Evolutionary conservation across 2,329 filamentous ascomycete species (phyloP).

Genomic region (Pestalotiopsis sp.): DNA sequence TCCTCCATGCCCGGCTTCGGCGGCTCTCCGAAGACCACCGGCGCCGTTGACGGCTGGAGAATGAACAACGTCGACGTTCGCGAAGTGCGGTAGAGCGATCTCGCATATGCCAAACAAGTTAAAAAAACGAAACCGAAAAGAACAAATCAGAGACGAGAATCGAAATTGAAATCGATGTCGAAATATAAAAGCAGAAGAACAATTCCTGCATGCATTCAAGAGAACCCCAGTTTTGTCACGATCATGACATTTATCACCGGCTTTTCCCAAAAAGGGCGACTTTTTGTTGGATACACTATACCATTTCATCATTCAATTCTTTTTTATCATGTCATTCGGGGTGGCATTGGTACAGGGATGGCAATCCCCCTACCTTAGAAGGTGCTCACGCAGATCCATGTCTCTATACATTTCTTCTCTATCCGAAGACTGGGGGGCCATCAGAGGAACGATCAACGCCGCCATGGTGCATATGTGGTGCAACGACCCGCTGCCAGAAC

Average conservation of each 20-base stretch:
- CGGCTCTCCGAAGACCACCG: conserved; percentile 35
- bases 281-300: neutral
- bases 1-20: conserved; percentile 60
- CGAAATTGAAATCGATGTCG: neutral
- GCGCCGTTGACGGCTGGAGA: conserved; percentile 41
- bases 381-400: neutral
- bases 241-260: neutral
- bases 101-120: neutral
- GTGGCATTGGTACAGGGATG: neutral
- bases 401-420: neutral
- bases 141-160: neutral
- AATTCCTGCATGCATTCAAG: neutral
- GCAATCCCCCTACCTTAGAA: neutral
- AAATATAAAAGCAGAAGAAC: neutral
- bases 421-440: neutral
- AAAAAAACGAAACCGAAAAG: neutral
- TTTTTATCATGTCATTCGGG: neutral
- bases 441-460: neutral
- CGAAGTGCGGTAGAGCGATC: conserved; percentile 20
- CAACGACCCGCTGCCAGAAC: neutral
- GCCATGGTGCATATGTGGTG: neutral
- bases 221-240: neutral
- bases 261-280: neutral
- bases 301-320: neutral
- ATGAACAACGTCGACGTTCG: conserved; percentile 25